Percentiles rank a stretch among this genome's conserved stretches.
These are phyloP conservation scores for Fusarium denticulatum DNA, from an alignment of 2,329 filamentous ascomycete genomes.

Conservation along the genomic window DNA sequence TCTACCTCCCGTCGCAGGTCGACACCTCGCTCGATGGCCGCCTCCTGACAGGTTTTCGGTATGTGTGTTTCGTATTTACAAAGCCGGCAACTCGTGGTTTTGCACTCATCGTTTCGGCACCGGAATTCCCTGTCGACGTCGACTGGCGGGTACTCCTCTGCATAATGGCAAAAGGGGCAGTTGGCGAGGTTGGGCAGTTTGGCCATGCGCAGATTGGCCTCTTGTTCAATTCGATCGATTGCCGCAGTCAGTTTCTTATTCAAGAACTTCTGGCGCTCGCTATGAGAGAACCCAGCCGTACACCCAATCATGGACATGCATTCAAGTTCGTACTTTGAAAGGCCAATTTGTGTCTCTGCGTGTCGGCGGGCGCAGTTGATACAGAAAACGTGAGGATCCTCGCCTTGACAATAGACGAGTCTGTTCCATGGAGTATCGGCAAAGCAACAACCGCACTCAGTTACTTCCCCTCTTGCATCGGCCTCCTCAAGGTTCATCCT, in stretches of 20 bases:
- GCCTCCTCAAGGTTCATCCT: conserved; percentile 54
- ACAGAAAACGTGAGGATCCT: conserved; percentile 74
- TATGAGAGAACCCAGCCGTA: conserved; percentile 64
- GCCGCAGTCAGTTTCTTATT: conserved; percentile 67
- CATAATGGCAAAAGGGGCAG: conserved; percentile 86
- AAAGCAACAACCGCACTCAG: conserved; percentile 81
- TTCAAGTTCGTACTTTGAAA: conserved; percentile 71
- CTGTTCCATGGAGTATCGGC: conserved; percentile 71
- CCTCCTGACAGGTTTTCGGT: conserved; percentile 76
- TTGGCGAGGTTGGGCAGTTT: conserved; percentile 76
- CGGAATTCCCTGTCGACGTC: conserved; percentile 77
- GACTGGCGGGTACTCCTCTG: conserved; percentile 75
- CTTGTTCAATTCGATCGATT: conserved; percentile 76
- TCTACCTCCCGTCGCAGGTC: conserved; percentile 75
- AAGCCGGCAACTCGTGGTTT: conserved; percentile 70
- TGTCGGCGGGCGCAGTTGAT: conserved; percentile 70
- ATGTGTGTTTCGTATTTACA: conserved; percentile 77
- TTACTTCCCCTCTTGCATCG: conserved; percentile 60
- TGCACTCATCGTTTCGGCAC: conserved; percentile 74
- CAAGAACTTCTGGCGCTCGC: conserved; percentile 66
- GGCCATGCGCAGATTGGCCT: conserved; percentile 74
- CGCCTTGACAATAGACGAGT: conserved; percentile 73
- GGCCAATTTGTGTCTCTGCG: conserved; percentile 75
- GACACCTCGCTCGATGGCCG: conserved; percentile 66
- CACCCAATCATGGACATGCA: conserved; percentile 80